phyloP scores from a whole-genome alignment of 139 green algal species.

The Chlorella sp. region DNA sequence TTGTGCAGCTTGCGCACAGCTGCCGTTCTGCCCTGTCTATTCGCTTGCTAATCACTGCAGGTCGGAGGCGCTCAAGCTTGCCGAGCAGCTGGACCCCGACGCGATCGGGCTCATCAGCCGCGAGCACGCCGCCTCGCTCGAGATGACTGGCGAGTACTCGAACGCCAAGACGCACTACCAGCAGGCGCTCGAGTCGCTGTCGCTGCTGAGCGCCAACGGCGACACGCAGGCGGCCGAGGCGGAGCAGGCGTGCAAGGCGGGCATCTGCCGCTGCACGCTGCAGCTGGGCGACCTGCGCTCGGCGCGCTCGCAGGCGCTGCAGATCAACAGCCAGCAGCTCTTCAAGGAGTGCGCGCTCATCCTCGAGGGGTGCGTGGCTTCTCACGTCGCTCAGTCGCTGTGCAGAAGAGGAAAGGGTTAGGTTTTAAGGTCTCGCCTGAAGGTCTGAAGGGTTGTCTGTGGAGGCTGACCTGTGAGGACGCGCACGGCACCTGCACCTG shows the following conservation, averaged over 20 bases:
- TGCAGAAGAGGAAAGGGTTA: too few relatives aligned
- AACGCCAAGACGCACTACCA: constrained; percentile 49
- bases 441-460: not conserved
- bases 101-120: constrained; percentile 40
- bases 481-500: not conserved
- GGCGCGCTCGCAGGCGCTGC: constrained; percentile 45
- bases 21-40: not conserved
- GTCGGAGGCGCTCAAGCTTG: constrained; percentile 60
- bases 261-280: constrained; percentile 53
- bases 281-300: constrained; percentile 59
- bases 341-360: constrained; percentile 69
- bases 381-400: too few relatives aligned
- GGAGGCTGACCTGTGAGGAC: not conserved
- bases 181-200: constrained; percentile 30
- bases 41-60: too few relatives aligned
- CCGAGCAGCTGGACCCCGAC: constrained; percentile 54
- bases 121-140: constrained; percentile 53
- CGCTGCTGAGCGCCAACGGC: constrained; percentile 1
- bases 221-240: constrained; percentile 3
- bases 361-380: constrained; percentile 56
- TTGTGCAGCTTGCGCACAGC: too few relatives aligned
- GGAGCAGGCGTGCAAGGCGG: constrained; percentile 29
- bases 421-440: too few relatives aligned
- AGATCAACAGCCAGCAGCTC: constrained; percentile 37
- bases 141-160: constrained; percentile 49